Evolutionary conservation across 2,329 filamentous ascomycete genomes (phyloP), one percentile per base, ranked within the genome.

Genomic region (Nemania diffusa): DNA sequence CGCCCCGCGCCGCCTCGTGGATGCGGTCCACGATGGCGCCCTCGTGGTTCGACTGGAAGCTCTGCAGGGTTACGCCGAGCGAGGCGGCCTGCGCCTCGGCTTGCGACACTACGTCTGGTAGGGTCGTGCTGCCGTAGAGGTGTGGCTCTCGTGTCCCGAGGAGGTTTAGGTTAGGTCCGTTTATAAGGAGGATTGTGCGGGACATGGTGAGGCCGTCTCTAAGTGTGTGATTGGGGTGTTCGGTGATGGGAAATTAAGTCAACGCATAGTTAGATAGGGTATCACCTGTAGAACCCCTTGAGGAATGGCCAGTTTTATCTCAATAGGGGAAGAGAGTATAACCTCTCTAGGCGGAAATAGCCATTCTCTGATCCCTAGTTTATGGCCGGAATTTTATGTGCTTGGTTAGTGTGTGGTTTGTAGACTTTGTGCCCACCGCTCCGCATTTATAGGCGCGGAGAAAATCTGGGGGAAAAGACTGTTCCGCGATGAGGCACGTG

Each of bases 121-220:
- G 87, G 0, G 91, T 93, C 0, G 88, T 89, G 68, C 82, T 84
- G 75, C 92, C 92, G 81, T 94, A 94, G 73, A 93, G 85, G 29
- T 88, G 81, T 17, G 92, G 91, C 77, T 95, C 91, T 24, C 92
- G 85, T 13, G 87, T 90, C 40, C 92, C 92, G 32, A 94, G 86
- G 57, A 94, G 89, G 80, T 94, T 94, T 73, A 94, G 89, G 78
- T 94, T 94, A 34, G 91, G 91, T n/a, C 92, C 91, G 79, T 93
- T 93, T 82, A 94, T 88, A 71, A 93, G 84, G 72, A 93, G 88
- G 75, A 93, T 88, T 61, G 74, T 78, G 64, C 78, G 79, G 20
- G 67, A 48, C 69, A 71, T 71, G 15, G 59, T 50, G 52, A 52
- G 9, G 29, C 13, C 29, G 8, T 9, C 22, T 11, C 46, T 50